Evolutionary conservation across 129 eudicot species (phyloP).

Genomic region (Kitagawia praeruptora): DNA sequence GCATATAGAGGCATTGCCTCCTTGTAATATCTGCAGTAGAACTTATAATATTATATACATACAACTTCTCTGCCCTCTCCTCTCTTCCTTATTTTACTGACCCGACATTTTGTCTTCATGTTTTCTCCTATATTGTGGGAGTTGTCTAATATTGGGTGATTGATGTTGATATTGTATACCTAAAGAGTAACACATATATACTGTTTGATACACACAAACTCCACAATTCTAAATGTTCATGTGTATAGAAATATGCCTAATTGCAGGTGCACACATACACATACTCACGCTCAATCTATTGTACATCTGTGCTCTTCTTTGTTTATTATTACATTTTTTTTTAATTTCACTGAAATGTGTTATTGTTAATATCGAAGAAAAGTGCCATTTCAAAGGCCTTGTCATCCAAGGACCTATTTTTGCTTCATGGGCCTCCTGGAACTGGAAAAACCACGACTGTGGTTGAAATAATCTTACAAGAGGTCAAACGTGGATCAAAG

Average conservation of each 20-base stretch:
- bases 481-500: slow-evolving; percentile 96
- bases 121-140: too few relatives aligned
- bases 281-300: neutral
- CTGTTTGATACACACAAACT: too few relatives aligned
- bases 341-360: slow-evolving; percentile 7
- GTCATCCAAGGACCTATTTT: slow-evolving; percentile 84
- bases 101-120: too few relatives aligned
- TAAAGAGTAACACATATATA: too few relatives aligned
- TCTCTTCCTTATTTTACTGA: too few relatives aligned
- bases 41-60: too few relatives aligned
- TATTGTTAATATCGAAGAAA: slow-evolving; percentile 46
- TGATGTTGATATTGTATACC: too few relatives aligned
- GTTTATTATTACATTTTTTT: neutral
- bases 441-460: slow-evolving; percentile 98
- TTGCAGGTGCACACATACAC: neutral
- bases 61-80: too few relatives aligned
- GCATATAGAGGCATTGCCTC: too few relatives aligned
- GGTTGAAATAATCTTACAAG: slow-evolving; percentile 86
- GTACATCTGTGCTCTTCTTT: neutral
- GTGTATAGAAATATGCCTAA: neutral
- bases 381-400: slow-evolving; percentile 82
- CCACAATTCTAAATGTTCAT: too few relatives aligned
- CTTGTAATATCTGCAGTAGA: too few relatives aligned
- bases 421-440: slow-evolving; percentile 99
- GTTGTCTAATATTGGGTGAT: too few relatives aligned